These are phyloP conservation scores for Hypoxylon sp. DNA, from an alignment of 2,329 filamentous ascomycete species.

Conservation along the genomic window DNA sequence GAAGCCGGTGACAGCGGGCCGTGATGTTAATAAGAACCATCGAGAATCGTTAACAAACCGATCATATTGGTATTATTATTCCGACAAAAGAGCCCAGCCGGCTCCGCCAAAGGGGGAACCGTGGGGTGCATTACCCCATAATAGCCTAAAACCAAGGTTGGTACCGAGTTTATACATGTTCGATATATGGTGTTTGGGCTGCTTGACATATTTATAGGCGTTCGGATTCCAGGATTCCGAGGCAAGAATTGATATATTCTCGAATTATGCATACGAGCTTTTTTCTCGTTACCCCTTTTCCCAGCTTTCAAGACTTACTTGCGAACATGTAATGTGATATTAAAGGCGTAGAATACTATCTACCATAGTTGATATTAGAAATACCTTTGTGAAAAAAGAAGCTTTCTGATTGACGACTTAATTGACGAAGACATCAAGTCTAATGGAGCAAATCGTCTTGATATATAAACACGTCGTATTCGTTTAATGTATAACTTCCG, in stretches of 20 bases:
- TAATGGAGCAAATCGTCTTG: not conserved
- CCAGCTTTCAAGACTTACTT: constrained; percentile 1
- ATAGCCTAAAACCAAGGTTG: constrained; percentile 38
- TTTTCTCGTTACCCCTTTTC: too few species aligned
- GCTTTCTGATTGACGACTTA: too few species aligned
- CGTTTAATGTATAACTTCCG: constrained; percentile 1
- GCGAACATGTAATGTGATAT: not conserved
- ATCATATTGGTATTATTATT: constrained; percentile 1
- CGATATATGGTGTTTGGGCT: constrained; percentile 28
- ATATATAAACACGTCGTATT: not conserved
- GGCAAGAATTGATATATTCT: constrained; percentile 7
- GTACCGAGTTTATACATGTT: constrained; percentile 24
- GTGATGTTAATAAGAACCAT: constrained; percentile 26
- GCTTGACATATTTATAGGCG: constrained; percentile 23
- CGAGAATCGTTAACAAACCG: constrained; percentile 1
- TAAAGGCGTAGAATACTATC: too few species aligned
- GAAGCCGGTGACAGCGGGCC: constrained; percentile 26
- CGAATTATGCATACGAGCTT: not conserved
- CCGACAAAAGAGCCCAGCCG: constrained; percentile 12
- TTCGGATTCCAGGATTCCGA: constrained; percentile 27
- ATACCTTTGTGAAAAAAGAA: too few species aligned
- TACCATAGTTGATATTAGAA: not conserved
- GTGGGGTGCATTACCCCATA: constrained; percentile 28
- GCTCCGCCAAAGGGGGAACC: constrained; percentile 22
- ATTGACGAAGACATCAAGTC: too few species aligned